These are phyloP conservation scores for Chrysosporium queenslandicum DNA, from an alignment of 2,329 filamentous ascomycete genomes.

Conservation along the genomic window DNA sequence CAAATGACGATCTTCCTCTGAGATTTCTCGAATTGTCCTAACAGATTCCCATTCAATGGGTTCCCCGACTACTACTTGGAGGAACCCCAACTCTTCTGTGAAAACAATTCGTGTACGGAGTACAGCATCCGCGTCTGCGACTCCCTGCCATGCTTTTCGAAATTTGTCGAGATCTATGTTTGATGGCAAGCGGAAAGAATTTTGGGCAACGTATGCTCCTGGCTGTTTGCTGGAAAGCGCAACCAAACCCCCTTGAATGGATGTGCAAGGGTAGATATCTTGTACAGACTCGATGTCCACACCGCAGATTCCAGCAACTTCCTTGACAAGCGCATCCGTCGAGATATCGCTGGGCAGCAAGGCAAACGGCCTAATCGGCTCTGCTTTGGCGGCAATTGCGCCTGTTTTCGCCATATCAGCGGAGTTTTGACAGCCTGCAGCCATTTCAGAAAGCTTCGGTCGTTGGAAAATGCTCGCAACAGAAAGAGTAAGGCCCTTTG, in stretches of 20 bases:
- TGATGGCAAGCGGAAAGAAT: constrained; percentile 25
- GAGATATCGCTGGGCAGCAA: constrained; percentile 21
- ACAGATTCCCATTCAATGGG: constrained; percentile 18
- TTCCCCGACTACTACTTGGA: constrained; percentile 25
- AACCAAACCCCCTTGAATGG: constrained; percentile 36
- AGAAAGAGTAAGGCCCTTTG: constrained; percentile 32
- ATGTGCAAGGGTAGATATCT: constrained; percentile 35
- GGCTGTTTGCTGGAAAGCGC: constrained; percentile 31
- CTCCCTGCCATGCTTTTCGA: constrained; percentile 31
- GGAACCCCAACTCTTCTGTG: constrained; percentile 19
- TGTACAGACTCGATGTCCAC: constrained; percentile 23
- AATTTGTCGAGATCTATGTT: constrained; percentile 29
- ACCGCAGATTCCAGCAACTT: constrained; percentile 18
- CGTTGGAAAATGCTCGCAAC: constrained; percentile 39
- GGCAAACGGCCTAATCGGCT: constrained; percentile 24
- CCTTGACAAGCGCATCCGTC: constrained; percentile 17
- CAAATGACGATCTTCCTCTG: constrained; percentile 11
- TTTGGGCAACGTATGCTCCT: constrained; percentile 35
- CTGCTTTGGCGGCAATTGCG: background rate
- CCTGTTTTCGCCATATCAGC: background rate
- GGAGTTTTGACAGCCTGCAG: constrained; percentile 16
- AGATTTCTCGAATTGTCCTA: constrained; percentile 12
- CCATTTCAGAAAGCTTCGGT: constrained; percentile 38
- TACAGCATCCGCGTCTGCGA: constrained; percentile 29
- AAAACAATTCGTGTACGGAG: constrained; percentile 34